These are phyloP conservation scores for Suillus fuscotomentosus DNA, from an alignment of 768 basidiomycete genomes.

Conservation along the genomic window DNA sequence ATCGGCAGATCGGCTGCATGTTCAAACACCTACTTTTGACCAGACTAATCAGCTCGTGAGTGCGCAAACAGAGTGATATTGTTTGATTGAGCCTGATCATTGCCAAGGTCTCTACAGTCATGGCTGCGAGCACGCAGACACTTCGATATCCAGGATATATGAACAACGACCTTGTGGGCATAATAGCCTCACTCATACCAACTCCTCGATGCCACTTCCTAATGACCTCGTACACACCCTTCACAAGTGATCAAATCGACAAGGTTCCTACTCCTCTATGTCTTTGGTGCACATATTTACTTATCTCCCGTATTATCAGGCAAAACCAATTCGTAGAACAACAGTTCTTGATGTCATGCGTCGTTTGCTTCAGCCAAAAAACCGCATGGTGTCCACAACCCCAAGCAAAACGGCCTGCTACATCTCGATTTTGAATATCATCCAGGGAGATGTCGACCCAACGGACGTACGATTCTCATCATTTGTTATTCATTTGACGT, in stretches of 20 bases:
- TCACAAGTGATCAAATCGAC: constrained; percentile 95
- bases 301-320: constrained; percentile 43
- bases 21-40: constrained; percentile 85
- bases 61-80: constrained; percentile 1
- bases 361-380: constrained; percentile 94
- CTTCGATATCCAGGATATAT: constrained; percentile 97
- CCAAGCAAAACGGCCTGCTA: constrained; percentile 92
- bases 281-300: not conserved
- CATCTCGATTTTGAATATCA: constrained; percentile 97
- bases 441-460: constrained; percentile 97
- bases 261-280: constrained; percentile 53
- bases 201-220: constrained; percentile 98
- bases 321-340: constrained; percentile 92
- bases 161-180: constrained; percentile 98
- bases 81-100: constrained; percentile 1
- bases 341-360: constrained; percentile 99
- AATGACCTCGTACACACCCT: constrained; percentile 98
- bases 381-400: constrained; percentile 95
- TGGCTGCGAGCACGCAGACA: constrained; percentile 96
- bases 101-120: constrained; percentile 88
- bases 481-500: not conserved
- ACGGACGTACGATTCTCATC: constrained; percentile 65
- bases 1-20: constrained; percentile 87
- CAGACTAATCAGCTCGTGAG: constrained; percentile 89
- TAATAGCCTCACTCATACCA: constrained; percentile 94